These are phyloP conservation scores for Nakazawaea anatomiae DNA, from an alignment of 805 yeast genomes.

Conservation along the genomic window DNA sequence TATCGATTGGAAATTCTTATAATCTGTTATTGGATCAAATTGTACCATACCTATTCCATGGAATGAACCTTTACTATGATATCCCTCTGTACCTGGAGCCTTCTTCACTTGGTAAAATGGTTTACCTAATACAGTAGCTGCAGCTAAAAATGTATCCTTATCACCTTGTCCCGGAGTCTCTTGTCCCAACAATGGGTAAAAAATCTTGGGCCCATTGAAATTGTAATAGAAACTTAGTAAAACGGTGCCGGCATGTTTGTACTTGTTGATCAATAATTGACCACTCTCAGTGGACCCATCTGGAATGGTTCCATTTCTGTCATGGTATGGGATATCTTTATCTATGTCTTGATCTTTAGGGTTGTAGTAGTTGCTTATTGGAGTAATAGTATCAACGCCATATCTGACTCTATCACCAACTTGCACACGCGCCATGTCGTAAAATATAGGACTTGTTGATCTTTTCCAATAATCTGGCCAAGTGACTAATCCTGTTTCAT, in stretches of 20 bases:
- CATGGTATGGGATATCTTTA: constrained; percentile 36
- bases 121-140: constrained; percentile 36
- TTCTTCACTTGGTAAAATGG: constrained; percentile 45
- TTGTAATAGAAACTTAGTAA: constrained; percentile 48
- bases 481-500: constrained; percentile 40
- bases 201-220: constrained; percentile 42
- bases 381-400: constrained; percentile 22
- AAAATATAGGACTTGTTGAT: constrained; percentile 46
- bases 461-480: constrained; percentile 63
- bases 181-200: constrained; percentile 40
- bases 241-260: constrained; percentile 39
- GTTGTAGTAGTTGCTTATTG: constrained; percentile 6
- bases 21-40: constrained; percentile 43
- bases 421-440: constrained; percentile 34
- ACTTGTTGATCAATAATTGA: constrained; percentile 44
- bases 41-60: constrained; percentile 56
- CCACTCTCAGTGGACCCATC: constrained; percentile 54
- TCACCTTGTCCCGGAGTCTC: constrained; percentile 52
- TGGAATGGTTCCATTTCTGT: constrained; percentile 45
- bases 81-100: constrained; percentile 45
- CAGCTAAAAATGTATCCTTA: constrained; percentile 53
- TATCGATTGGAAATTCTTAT: constrained; percentile 13
- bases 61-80: constrained; percentile 25
- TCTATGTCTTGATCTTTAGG: neutral
- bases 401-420: constrained; percentile 28